phyloP scores from a whole-genome alignment of 176 grass and related monocot genomes.

The Sorghum bicolor region DNA sequence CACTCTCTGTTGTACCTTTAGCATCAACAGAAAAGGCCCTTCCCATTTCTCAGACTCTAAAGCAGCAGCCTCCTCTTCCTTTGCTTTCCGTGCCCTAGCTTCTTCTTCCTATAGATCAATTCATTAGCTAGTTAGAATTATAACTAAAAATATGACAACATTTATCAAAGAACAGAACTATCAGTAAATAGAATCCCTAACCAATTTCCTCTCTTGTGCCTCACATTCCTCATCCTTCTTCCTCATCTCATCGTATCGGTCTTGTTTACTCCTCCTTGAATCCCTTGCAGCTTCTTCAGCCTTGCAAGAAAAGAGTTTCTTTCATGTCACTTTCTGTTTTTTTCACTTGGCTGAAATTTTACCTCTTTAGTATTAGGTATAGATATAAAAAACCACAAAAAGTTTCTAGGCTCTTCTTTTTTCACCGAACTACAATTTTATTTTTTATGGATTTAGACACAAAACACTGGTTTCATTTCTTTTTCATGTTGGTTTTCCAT shows the following conservation, averaged over 20 bases:
- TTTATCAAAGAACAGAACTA: constrained; percentile 1
- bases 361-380: no score
- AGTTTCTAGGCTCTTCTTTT: no score
- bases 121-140: constrained; percentile 16
- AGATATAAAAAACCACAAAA: no score
- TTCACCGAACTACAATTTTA: no score
- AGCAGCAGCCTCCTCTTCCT: constrained; percentile 69
- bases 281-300: constrained; percentile 58
- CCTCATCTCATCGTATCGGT: constrained; percentile 80
- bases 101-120: constrained; percentile 82
- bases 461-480: no score
- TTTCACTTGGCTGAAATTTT: no score
- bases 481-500: no score
- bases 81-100: constrained; percentile 54
- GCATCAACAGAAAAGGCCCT: constrained; percentile 90
- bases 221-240: constrained; percentile 93
- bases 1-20: constrained; percentile 92
- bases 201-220: constrained; percentile 68
- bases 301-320: constrained; percentile 34
- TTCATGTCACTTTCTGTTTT: neutral
- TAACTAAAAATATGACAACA: neutral
- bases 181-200: constrained; percentile 14
- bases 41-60: constrained; percentile 98
- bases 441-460: no score
- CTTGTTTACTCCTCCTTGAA: constrained; percentile 70